Evolutionary conservation across 768 basidiomycete genomes (phyloP), one percentile per base, ranked within the genome.

Genomic region (Termitomyces sp.): DNA sequence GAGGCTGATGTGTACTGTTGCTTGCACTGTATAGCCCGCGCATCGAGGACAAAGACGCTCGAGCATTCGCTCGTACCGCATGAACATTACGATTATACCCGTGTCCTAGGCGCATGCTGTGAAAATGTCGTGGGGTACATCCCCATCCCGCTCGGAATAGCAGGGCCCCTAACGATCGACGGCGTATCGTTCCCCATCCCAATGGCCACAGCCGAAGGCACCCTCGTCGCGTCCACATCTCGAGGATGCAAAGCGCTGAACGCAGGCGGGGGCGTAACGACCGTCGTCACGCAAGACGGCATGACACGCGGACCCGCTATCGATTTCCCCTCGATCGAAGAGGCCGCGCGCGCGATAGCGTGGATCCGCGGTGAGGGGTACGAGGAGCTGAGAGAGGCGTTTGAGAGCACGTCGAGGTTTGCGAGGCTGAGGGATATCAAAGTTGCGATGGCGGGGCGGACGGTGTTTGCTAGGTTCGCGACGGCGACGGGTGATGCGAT

Each of bases 131-230:
- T 98, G 52, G 97, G 97, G 36, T 99, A 92, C 73, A 94, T 98
- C 73, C 97, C 96, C 45, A 75, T 99, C 40, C 97, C 97, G 0
- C 88, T 98, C 55, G 97, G 97, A 66, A 90, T 98, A 62, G 97
- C 97, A 16, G 97, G 97, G 2, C 97, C 97, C 3, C 86, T 99
- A 39, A 91, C 85, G 48, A 84, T 99, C 70, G 96, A 99, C 68
- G 94, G 92, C 35, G 77, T 83, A 45, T 76, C 88, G 51, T 87
- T 87, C 67, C 96, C 88, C 44, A 96, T 99, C 68, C 97, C 97
- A 8, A 98, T 99, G 97, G 97, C 97, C 46, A 99, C 97, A 5
- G 96, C 97, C n/a, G 97, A 99, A 73, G 97, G 97, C 61, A 98
- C 97, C 0, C 86, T 99, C 58, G 96, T 98, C 63, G 97, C 97